Evolutionary conservation across 345 rosid genomes (phyloP).

Genomic region (Stellera chamaejasme): DNA sequence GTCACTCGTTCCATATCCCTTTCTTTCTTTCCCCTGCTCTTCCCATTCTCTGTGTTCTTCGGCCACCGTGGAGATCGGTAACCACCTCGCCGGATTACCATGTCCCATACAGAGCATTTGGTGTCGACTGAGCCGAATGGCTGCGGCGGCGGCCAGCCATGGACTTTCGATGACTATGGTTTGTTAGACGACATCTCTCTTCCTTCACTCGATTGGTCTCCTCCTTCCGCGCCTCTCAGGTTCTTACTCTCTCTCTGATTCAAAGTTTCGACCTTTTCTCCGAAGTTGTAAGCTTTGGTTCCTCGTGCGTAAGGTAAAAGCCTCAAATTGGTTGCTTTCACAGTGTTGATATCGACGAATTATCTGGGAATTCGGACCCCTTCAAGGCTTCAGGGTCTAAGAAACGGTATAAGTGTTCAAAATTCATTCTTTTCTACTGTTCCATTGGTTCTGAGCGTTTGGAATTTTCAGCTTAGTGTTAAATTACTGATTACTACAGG

Average conservation of each 20-base stretch:
- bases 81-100: constrained; percentile 8
- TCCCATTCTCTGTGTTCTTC: not conserved
- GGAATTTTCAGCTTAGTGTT: not conserved
- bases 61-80: not conserved
- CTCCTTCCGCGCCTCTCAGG: constrained; percentile 32
- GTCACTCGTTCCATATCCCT: constrained; percentile 16
- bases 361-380: constrained; percentile 23
- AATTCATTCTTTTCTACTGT: not conserved
- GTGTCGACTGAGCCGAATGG: constrained; percentile 22
- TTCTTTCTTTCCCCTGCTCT: not conserved
- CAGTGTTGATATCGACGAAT: constrained; percentile 29
- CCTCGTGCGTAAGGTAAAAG: not conserved
- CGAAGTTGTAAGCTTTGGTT: not conserved
- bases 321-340: not conserved
- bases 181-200: constrained; percentile 31
- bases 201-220: constrained; percentile 31
- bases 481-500: constrained; percentile 3
- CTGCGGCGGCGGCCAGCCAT: not conserved
- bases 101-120: constrained; percentile 13
- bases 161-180: constrained; percentile 32
- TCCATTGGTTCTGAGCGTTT: not conserved
- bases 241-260: not conserved
- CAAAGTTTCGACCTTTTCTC: not conserved
- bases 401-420: constrained; percentile 24
- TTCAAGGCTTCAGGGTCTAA: constrained; percentile 21